A percentile compares a stretch with the other conserved stretches of the same genome.
phyloP scores from a whole-genome alignment of 495 filamentous ascomycete genomes.

The Neurospora sp. region DNA sequence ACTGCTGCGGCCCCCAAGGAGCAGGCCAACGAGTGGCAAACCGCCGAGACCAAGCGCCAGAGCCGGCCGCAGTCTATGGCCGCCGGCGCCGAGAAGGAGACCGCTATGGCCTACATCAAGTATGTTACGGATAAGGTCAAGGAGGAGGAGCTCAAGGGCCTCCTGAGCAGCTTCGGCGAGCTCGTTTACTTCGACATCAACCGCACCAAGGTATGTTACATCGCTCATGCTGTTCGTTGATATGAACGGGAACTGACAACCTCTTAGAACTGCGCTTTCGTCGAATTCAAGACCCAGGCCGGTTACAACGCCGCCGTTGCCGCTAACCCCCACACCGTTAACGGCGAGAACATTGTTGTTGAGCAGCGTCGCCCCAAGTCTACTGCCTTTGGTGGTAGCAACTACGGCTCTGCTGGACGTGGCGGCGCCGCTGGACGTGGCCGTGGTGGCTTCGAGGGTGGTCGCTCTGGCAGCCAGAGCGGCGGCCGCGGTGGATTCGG shows the following conservation, averaged over 20 bases:
- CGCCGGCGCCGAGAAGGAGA: constrained; percentile 49
- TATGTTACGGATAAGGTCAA: constrained; percentile 82
- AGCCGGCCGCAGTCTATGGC: constrained; percentile 49
- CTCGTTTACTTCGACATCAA: constrained; percentile 82
- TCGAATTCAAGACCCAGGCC: constrained; percentile 74
- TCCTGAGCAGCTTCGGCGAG: constrained; percentile 63
- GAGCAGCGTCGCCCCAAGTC: constrained; percentile 80
- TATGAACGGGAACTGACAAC: constrained; percentile 14
- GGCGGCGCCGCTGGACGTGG: constrained; percentile 50
- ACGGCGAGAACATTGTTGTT: constrained; percentile 68
- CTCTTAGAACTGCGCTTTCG: constrained; percentile 83
- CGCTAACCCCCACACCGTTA: constrained; percentile 78
- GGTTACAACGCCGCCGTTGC: constrained; percentile 72
- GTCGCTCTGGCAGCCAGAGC: constrained; percentile 49
- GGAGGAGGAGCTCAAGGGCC: constrained; percentile 51
- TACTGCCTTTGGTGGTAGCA: constrained; percentile 52
- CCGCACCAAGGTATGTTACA: constrained; percentile 65
- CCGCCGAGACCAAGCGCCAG: constrained; percentile 76
- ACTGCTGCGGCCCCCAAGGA: constrained; percentile 30
- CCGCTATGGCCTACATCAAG: constrained; percentile 78
- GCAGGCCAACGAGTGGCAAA: constrained; percentile 61
- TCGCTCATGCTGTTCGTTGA: background rate
- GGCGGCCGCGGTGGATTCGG: constrained; percentile 57
- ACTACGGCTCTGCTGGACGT: constrained; percentile 47
- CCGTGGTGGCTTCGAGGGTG: constrained; percentile 52